Evolutionary conservation across 2,329 filamentous ascomycete species (phyloP).

Genomic region (Pseudogymnoascus sp.): DNA sequence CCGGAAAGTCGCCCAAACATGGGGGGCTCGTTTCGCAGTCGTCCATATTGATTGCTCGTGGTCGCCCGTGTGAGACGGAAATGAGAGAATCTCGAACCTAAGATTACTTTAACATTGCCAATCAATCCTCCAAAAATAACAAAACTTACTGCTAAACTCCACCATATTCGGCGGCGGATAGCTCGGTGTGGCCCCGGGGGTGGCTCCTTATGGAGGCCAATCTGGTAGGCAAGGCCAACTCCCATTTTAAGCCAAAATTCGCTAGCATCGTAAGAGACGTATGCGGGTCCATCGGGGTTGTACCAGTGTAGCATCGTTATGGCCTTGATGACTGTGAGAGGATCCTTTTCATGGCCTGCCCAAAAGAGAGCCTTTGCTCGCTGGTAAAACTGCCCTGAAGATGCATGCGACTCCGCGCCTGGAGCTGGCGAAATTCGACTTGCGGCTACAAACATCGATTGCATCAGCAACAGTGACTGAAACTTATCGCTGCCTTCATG

Average conservation of each 20-base stretch:
- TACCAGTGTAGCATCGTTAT: constrained; percentile 31
- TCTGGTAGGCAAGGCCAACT: background rate
- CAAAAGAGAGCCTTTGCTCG: constrained; percentile 30
- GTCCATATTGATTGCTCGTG: background rate
- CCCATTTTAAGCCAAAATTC: background rate
- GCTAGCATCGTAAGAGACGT: constrained; percentile 18
- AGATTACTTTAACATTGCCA: background rate
- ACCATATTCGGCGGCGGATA: background rate
- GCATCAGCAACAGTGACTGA: background rate
- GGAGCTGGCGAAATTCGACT: background rate
- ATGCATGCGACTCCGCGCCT: background rate
- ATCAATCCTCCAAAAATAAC: background rate
- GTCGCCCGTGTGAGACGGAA: background rate
- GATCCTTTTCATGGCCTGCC: constrained; percentile 29
- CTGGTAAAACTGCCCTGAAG: constrained; percentile 19
- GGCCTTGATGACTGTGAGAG: constrained; percentile 28
- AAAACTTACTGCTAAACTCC: background rate
- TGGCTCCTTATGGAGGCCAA: background rate
- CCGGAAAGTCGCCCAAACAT: constrained; percentile 1
- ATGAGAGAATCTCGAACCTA: background rate
- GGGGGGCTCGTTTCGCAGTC: background rate
- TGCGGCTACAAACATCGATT: background rate
- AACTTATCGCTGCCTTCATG: background rate
- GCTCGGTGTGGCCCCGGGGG: background rate
- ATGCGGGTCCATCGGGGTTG: constrained; percentile 30